Base-by-base conservation (phyloP, 371 early-diverging fungal genomes). In the Vairimorpha ceranae region DNA sequence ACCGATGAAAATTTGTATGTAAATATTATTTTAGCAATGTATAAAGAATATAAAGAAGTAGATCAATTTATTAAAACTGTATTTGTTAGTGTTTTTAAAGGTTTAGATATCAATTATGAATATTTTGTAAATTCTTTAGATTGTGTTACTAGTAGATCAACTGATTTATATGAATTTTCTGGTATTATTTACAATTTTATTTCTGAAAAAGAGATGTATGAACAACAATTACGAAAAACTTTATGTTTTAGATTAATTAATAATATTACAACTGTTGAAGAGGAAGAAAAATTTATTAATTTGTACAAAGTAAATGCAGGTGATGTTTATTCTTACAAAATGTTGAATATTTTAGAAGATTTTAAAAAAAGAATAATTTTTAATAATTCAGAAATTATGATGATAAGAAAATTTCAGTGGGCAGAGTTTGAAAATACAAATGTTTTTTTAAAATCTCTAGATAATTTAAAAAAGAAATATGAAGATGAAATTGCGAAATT, bases 351-450 rank as follows among this genome's bases (percentile, higher is more conserved):
- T 14, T n/a, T 61, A 19, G 33, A 32, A 61, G 61, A 61, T 61
- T 61, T 15, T 25, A 61, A 35, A 61, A n/a, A 61, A 17, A 61
- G 61, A 61, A 61, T 21, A 4, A 35, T 61, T 35, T 35, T 35
- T 61, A 12, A n/a, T 15, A 61, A 61, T 36, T 32, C 7, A 7
- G 61, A 61, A 19, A 61, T 61, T 35, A 61, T 61, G 61, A 17
- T 61, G 27, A 17, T 61, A 36, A 32, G 36, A 19, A 61, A 36
- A 25, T 61, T 61, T 36, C 61, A 61, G n/a, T 61, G 61, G 61
- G 38, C n/a, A 25, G 61, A 61, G 19, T 61, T 61, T 61, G n/a
- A 35, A 61, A 35, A 61, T 61, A 17, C 2, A 19, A 21, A 61
- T 35, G 6, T 32, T 36, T n/a, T 23, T 21, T 12, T 35, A 19